Base-by-base conservation (phyloP, 352 stramenopile species). In the Peronospora farinosa region DNA sequence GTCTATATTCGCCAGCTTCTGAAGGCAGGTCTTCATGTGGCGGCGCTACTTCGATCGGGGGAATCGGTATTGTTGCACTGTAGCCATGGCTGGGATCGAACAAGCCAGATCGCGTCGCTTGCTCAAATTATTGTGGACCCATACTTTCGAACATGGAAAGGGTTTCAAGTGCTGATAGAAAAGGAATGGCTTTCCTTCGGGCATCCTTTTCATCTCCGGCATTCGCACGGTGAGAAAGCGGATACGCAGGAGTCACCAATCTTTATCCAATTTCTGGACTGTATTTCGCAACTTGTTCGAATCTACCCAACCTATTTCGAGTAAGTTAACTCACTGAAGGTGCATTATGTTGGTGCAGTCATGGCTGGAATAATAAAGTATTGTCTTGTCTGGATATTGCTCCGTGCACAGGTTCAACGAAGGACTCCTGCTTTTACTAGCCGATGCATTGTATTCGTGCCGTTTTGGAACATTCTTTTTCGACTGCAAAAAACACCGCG, bases 391-490 rank as follows among this genome's bases (percentile, higher is more conserved):
- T 7, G 25, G 16, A 40, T 16, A 25, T 23, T 45, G 12, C 37
- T 46, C 12, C 40, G 12, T 44, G 13, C 23, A 33, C 45, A 85
- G 71, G 37, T 99, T 99, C 70, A 99, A 98, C 58, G 82, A 96
- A 54, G 75, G 74, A 1, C 43, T 95, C 17, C 60, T 99, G 28
- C 69, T 98, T 4, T 72, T 96, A 48, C 69, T 99, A 17, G 90
- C 88, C 0, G 95, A 99, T 47, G 90, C 97, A 38, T 62, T 98
- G 19, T 96, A 98, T 66, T 97, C 88, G 11, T 98, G 95, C 60
- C 92, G 95, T 30, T 99, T 99, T 63, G 96, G 96, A 12, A 99
- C 90, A 11, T 97, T 99, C 44, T 70, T 99, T 30, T 96, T 96
- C 44, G 94, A 99, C 74, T 98, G 84, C 51, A 95, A 95, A 56